Evolutionary conservation across 768 basidiomycete genomes (phyloP), one percentile per base, ranked within the genome.

Genomic region (Tylopilus rubrobrunneus): DNA sequence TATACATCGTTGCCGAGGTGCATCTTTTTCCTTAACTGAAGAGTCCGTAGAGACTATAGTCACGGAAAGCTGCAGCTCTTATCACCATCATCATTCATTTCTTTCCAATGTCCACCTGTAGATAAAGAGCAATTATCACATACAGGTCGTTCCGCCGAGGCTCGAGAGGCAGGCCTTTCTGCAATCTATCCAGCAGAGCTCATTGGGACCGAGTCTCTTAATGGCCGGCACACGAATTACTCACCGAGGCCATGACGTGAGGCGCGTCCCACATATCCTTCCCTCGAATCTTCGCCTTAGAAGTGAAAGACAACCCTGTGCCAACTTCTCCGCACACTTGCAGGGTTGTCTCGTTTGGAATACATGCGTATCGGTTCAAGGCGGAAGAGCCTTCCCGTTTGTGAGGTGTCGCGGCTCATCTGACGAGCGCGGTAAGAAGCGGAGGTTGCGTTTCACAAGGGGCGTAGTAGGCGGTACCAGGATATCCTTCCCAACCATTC

Each of bases 241-340:
- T n/a, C n/a, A n/a, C n/a, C n/a, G n/a, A 76, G 62, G 60, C 4
- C 55, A 64, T 52, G 53, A 50, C n/a, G 46, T 52, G 23, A 36
- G 8, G 21, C 55, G 54, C 6, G n/a, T 50, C 28, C 21, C 55
- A 0, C 36, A 45, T 48, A 21, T 73, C 27, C 70, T 67, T 9
- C 71, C 78, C 27, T 73, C 76, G 15, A 73, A 74, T 23, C 67
- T 89, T 37, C 77, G 78, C 7, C 70, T 88, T 50, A 74, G 89
- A 45, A 76, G 76, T 23, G 88, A 89, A 63, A 73, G 87, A 17
- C 86, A 89, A 85, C 83, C 14, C 70, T 89, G 49, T 75, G 86
- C 34, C 74, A 88, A 19, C 75, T 91, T 41, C 78, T 83, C 1
- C 71, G 74, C 7, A 82, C 80, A 23, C 25, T 5, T 2, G 25